phyloP scores from a whole-genome alignment of 768 basidiomycete genomes.

The Suillus sp. region DNA sequence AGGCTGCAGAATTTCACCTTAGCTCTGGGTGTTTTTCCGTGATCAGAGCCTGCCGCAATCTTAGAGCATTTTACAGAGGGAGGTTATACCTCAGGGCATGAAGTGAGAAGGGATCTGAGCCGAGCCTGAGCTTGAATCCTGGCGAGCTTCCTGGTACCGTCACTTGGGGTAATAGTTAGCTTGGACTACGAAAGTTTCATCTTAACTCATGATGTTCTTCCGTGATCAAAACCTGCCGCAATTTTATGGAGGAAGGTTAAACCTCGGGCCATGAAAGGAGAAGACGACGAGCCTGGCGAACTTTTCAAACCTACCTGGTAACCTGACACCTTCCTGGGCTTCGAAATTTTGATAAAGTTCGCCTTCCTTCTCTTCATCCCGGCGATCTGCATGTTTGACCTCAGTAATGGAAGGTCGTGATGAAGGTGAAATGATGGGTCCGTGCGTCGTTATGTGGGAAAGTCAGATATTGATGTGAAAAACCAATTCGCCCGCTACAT shows the following conservation, averaged over 20 bases:
- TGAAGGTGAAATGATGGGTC: neutral
- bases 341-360: neutral
- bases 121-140: neutral
- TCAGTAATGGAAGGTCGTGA: neutral
- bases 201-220: neutral
- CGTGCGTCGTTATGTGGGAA: conserved; percentile 11
- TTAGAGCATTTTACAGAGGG: neutral
- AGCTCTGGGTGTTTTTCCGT: neutral
- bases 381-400: neutral
- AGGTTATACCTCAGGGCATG: neutral
- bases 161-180: neutral
- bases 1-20: neutral
- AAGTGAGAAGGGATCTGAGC: neutral
- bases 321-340: neutral
- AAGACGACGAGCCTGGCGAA: neutral
- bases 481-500: neutral
- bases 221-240: neutral
- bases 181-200: neutral
- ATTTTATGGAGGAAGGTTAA: neutral
- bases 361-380: neutral
- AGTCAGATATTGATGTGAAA: conserved; percentile 10
- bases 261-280: neutral
- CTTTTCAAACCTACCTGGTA: neutral
- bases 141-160: neutral
- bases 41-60: neutral